phyloP scores from a whole-genome alignment of 805 yeast genomes.

The Candida tammaniensis region DNA sequence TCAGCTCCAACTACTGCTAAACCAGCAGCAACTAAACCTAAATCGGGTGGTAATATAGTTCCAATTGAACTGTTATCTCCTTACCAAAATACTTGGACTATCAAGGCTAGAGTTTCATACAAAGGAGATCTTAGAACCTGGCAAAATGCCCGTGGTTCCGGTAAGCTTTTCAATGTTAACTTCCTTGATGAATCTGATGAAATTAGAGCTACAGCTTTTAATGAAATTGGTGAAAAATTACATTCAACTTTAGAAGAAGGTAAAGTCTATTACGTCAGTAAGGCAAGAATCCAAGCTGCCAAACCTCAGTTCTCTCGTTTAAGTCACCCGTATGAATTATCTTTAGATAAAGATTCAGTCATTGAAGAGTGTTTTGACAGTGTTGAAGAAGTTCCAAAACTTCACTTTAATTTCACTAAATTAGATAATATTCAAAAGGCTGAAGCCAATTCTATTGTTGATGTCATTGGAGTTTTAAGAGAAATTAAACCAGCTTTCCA shows the following conservation, averaged over 20 bases:
- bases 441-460: slow-evolving; percentile 72
- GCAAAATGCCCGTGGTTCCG: slow-evolving; percentile 84
- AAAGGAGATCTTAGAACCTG: slow-evolving; percentile 87
- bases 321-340: slow-evolving; percentile 84
- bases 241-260: slow-evolving; percentile 82
- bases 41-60: slow-evolving; percentile 9
- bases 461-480: slow-evolving; percentile 84
- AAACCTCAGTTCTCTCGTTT: slow-evolving; percentile 83
- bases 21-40: slow-evolving; percentile 2
- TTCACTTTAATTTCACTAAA: slow-evolving; percentile 72
- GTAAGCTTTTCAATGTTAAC: slow-evolving; percentile 84
- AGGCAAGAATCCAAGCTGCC: slow-evolving; percentile 77
- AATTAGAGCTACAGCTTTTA: slow-evolving; percentile 92
- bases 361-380: slow-evolving; percentile 65
- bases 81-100: slow-evolving; percentile 86
- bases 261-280: slow-evolving; percentile 79
- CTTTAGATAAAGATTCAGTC: slow-evolving; percentile 73
- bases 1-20: not conserved
- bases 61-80: slow-evolving; percentile 90
- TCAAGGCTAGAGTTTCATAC: slow-evolving; percentile 86
- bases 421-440: slow-evolving; percentile 62
- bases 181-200: slow-evolving; percentile 94
- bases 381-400: slow-evolving; percentile 64
- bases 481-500: slow-evolving; percentile 72
- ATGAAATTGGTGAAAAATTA: slow-evolving; percentile 77